phyloP scores from a whole-genome alignment of 352 stramenopile species.

The Pythium myriotylum region DNA sequence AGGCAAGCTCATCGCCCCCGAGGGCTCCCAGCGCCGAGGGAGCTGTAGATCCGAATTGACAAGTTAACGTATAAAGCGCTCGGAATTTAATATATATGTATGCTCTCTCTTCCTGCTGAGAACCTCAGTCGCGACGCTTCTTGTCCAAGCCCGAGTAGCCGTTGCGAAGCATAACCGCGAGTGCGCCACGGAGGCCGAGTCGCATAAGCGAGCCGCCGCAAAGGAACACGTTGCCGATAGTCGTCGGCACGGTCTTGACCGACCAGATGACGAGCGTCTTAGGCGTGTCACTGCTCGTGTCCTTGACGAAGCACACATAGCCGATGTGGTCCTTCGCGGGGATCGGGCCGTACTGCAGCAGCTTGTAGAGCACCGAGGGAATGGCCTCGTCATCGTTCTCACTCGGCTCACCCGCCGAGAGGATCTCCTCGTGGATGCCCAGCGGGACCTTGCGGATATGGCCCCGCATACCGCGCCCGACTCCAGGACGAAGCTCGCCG shows the following conservation, averaged over 20 bases:
- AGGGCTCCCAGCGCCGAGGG: not conserved
- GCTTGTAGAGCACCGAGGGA: constrained; percentile 52
- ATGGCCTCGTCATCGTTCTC: constrained; percentile 36
- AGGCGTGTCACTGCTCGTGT: constrained; percentile 25
- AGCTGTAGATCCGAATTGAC: constrained; percentile 19
- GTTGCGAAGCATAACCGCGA: constrained; percentile 33
- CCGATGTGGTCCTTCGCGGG: constrained; percentile 49
- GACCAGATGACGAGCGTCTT: constrained; percentile 58
- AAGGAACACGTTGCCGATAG: constrained; percentile 49
- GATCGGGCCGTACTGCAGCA: constrained; percentile 48
- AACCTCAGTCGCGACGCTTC: constrained; percentile 8
- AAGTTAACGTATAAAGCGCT: constrained; percentile 23
- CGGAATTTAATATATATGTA: constrained; percentile 21
- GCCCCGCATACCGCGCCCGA: constrained; percentile 59
- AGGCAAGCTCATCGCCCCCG: not conserved
- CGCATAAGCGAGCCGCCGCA: constrained; percentile 57
- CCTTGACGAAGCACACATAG: constrained; percentile 64
- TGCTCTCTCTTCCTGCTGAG: not conserved
- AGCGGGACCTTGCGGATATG: constrained; percentile 47
- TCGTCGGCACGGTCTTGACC: constrained; percentile 57
- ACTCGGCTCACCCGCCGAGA: constrained; percentile 51
- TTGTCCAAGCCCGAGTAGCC: constrained; percentile 18
- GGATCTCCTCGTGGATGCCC: constrained; percentile 67
- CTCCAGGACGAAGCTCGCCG: constrained; percentile 46
- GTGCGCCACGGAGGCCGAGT: constrained; percentile 33